phyloP scores from a whole-genome alignment of 345 rosid species.

The Citrus hindsii region DNA sequence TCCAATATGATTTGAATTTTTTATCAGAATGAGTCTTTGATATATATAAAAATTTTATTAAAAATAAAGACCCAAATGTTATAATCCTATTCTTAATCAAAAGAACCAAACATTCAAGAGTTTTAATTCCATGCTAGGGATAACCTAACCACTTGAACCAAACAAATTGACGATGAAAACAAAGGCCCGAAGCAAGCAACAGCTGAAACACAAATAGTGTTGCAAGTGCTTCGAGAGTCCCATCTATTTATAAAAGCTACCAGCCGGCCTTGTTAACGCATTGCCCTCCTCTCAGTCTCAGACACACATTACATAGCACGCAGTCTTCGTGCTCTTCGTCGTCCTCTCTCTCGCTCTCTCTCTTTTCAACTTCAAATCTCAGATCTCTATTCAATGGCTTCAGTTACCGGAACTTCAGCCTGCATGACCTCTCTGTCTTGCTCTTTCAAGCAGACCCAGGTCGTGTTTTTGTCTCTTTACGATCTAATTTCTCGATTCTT shows the following conservation, averaged over 20 bases:
- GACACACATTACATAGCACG: neutral
- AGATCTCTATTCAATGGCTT: conserved; percentile 31
- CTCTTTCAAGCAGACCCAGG: conserved; percentile 30
- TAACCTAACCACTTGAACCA: neutral
- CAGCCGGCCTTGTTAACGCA: neutral
- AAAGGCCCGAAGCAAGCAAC: neutral
- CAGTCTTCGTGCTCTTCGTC: conserved; percentile 26
- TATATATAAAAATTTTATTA: neutral
- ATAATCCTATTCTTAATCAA: neutral
- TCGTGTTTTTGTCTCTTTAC: neutral
- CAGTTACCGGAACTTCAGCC: conserved; percentile 26
- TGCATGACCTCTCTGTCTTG: conserved; percentile 18
- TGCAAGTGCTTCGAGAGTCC: neutral
- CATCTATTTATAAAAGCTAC: conserved; percentile 16
- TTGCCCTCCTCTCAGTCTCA: neutral
- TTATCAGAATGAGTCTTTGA: too few species aligned
- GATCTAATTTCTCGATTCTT: neutral
- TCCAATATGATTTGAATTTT: too few species aligned
- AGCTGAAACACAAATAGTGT: neutral
- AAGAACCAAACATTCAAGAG: neutral
- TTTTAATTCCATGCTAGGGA: neutral
- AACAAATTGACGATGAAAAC: conserved; percentile 2
- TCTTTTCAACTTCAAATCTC: neutral
- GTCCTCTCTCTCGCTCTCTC: neutral
- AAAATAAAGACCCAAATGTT: neutral